Percentiles rank a stretch among this genome's conserved stretches.
phyloP scores from a whole-genome alignment of 2,329 filamentous ascomycete species.

The Phialophora verrucosa region DNA sequence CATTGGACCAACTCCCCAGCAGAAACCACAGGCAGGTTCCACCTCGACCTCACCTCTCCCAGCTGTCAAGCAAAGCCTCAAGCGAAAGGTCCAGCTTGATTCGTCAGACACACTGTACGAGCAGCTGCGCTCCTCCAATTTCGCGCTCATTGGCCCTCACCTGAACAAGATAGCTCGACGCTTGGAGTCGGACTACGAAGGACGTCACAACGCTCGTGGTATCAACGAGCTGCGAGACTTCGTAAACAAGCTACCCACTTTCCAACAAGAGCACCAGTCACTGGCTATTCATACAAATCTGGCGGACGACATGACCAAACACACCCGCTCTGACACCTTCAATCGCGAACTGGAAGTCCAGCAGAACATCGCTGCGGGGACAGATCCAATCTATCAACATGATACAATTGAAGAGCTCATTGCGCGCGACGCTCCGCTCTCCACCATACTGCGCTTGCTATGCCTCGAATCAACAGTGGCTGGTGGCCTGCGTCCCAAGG shows the following conservation, averaged over 20 bases:
- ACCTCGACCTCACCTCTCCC: constrained; percentile 60
- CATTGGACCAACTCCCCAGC: constrained; percentile 70
- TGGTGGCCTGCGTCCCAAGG: constrained; percentile 84
- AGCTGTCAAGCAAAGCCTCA: constrained; percentile 67
- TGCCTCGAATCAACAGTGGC: constrained; percentile 91
- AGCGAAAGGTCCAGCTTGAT: constrained; percentile 87
- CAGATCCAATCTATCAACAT: constrained; percentile 86
- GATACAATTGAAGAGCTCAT: constrained; percentile 95
- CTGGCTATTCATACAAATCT: constrained; percentile 90
- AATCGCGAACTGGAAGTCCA: constrained; percentile 88
- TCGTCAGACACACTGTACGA: constrained; percentile 87
- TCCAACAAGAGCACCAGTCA: constrained; percentile 91
- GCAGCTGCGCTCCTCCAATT: constrained; percentile 88
- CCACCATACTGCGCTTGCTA: constrained; percentile 80
- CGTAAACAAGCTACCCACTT: constrained; percentile 88
- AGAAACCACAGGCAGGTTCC: constrained; percentile 61
- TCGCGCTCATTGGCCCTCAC: constrained; percentile 86
- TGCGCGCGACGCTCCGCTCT: constrained; percentile 77
- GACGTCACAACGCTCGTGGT: constrained; percentile 81
- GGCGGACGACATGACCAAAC: constrained; percentile 93
- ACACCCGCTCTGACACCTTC: constrained; percentile 88
- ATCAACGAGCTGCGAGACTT: constrained; percentile 92
- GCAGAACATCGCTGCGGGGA: constrained; percentile 89
- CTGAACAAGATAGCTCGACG: constrained; percentile 90
- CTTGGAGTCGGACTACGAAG: constrained; percentile 85